phyloP scores from a whole-genome alignment of 345 rosid species.

The Luvunga scandens region DNA sequence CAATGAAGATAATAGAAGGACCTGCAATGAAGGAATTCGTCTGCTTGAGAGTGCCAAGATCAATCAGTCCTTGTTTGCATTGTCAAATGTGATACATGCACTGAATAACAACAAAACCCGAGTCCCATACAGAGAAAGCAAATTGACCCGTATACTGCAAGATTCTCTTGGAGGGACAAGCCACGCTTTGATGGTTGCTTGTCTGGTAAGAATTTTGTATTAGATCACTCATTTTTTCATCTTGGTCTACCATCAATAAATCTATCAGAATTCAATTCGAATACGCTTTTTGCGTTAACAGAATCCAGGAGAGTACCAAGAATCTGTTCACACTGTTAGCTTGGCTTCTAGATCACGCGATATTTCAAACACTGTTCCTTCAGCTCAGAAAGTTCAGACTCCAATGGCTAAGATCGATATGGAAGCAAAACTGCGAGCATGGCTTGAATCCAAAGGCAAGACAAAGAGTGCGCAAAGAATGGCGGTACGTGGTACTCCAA shows the following conservation, averaged over 20 bases:
- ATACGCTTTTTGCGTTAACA: conserved; percentile 12
- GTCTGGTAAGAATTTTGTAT: conserved; percentile 51
- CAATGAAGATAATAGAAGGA: conserved; percentile 89
- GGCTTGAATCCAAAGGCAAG: conserved; percentile 95
- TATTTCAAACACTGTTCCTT: conserved; percentile 52
- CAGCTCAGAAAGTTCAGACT: conserved; percentile 53
- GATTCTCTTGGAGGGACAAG: conserved; percentile 96
- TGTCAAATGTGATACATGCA: conserved; percentile 88
- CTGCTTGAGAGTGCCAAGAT: conserved; percentile 87
- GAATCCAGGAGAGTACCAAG: conserved; percentile 97
- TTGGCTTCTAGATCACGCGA: conserved; percentile 91
- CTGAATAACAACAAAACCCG: conserved; percentile 67
- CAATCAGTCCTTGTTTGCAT: conserved; percentile 79
- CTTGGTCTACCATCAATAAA: not conserved
- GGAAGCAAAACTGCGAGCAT: conserved; percentile 79
- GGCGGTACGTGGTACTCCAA: conserved; percentile 46
- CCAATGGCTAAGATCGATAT: conserved; percentile 64
- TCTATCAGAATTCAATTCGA: not conserved
- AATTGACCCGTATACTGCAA: conserved; percentile 85
- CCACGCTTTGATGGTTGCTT: conserved; percentile 82
- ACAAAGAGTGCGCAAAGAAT: conserved; percentile 50
- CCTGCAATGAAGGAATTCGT: conserved; percentile 84
- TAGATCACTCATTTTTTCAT: not conserved
- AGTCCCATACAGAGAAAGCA: conserved; percentile 91
- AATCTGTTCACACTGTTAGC: conserved; percentile 83